Conservation (phyloP, 2,329 filamentous ascomycete genomes). For the Hymenoscyphus infarciens region DNA sequence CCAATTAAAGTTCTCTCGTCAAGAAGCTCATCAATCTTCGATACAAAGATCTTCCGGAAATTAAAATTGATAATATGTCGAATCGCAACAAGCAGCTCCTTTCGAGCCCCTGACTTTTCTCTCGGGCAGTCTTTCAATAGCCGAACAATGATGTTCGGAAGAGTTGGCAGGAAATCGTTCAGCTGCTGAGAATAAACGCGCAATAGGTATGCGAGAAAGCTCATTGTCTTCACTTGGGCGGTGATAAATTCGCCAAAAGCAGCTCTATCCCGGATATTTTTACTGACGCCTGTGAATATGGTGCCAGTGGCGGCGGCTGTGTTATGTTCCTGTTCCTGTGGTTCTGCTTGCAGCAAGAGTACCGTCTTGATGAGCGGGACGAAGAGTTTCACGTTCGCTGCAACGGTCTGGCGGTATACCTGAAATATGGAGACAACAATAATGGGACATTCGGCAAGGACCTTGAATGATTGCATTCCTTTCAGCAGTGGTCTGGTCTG, state of each 20-base stretch:
- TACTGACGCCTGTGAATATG: slow-evolving; percentile 89
- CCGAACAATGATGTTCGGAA: slow-evolving; percentile 87
- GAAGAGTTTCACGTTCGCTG: slow-evolving; percentile 84
- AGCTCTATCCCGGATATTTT: slow-evolving; percentile 86
- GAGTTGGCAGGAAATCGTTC: slow-evolving; percentile 77
- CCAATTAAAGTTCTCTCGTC: slow-evolving; percentile 94
- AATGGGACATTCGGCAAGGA: slow-evolving; percentile 94
- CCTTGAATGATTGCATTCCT: slow-evolving; percentile 99
- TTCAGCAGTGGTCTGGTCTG: slow-evolving; percentile 77
- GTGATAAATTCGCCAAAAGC: slow-evolving; percentile 98
- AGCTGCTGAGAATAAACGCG: slow-evolving; percentile 84
- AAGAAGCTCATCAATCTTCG: slow-evolving; percentile 90
- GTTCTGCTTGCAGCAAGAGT: slow-evolving; percentile 81
- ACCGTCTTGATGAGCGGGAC: slow-evolving; percentile 92
- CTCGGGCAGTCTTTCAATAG: slow-evolving; percentile 89
- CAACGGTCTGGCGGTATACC: slow-evolving; percentile 76
- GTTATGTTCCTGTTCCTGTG: slow-evolving; percentile 85
- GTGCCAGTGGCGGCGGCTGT: slow-evolving; percentile 76
- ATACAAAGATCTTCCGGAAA: slow-evolving; percentile 89
- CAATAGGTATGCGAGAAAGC: slow-evolving; percentile 89
- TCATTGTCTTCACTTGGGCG: slow-evolving; percentile 99
- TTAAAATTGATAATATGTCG: slow-evolving; percentile 99
- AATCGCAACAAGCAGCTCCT: slow-evolving; percentile 93
- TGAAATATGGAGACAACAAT: slow-evolving; percentile 99
- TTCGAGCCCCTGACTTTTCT: slow-evolving; percentile 89